Evolutionary conservation across 352 stramenopile species (phyloP).

Genomic region (Phytophthora crassamura): DNA sequence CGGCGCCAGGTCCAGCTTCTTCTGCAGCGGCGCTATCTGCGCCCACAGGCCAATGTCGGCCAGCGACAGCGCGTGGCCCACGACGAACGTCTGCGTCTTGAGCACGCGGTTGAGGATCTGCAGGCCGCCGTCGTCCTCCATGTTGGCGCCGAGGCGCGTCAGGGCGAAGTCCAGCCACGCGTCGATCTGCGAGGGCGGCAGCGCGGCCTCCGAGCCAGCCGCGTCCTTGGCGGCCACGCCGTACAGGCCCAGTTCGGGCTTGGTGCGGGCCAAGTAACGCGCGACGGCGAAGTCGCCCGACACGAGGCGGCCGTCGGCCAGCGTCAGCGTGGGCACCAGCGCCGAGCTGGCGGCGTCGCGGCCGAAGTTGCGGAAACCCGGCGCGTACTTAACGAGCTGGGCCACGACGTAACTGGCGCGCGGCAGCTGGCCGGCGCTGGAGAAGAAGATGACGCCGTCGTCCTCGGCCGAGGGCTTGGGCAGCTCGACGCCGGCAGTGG

Average conservation of each 20-base stretch:
- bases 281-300: conserved; percentile 84
- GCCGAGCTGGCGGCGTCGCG: conserved; percentile 48
- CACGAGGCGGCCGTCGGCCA: conserved; percentile 60
- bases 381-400: conserved; percentile 58
- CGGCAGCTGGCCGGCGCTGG: conserved; percentile 56
- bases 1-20: conserved; percentile 52
- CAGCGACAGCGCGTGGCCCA: conserved; percentile 93
- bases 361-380: conserved; percentile 56
- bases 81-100: conserved; percentile 92
- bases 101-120: conserved; percentile 92
- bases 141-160: conserved; percentile 47
- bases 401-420: conserved; percentile 73
- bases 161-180: conserved; percentile 95
- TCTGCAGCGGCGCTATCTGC: conserved; percentile 52
- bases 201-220: conserved; percentile 31
- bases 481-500: conserved; percentile 47
- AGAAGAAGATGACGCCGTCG: conserved; percentile 73
- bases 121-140: conserved; percentile 51
- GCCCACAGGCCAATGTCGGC: conserved; percentile 96
- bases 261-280: conserved; percentile 64
- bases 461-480: conserved; percentile 49
- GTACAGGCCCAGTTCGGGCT: conserved; percentile 60
- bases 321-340: conserved; percentile 72
- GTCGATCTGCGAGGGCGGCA: conserved; percentile 79
- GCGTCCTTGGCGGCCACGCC: conserved; percentile 61